These are phyloP conservation scores for Cercospora beticola DNA, from an alignment of 2,329 filamentous ascomycete genomes.

Conservation along the genomic window DNA sequence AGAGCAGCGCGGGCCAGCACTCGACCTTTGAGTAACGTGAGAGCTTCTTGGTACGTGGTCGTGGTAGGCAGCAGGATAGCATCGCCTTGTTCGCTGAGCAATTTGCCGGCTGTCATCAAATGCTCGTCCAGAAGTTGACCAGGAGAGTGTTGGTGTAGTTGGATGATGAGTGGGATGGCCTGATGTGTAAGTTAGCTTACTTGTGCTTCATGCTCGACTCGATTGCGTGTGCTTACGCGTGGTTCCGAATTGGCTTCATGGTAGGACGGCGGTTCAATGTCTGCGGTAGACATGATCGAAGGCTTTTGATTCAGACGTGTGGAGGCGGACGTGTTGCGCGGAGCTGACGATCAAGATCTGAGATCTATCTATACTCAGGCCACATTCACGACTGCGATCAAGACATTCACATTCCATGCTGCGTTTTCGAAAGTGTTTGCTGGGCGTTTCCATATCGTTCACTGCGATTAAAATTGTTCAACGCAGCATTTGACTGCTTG, in stretches of 20 bases:
- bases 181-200: neutral
- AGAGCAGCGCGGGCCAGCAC: slow-evolving; percentile 8
- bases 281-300: neutral
- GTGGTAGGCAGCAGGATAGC: slow-evolving; percentile 12
- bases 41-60: neutral
- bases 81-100: slow-evolving; percentile 2
- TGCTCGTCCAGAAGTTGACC: slow-evolving; percentile 5
- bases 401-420: neutral
- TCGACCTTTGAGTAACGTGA: slow-evolving; percentile 1
- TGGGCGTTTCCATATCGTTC: neutral
- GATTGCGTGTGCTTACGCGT: neutral
- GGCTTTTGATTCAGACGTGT: neutral
- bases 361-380: neutral
- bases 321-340: neutral
- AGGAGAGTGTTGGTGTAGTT: slow-evolving; percentile 11
- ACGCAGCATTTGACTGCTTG: neutral
- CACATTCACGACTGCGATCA: slow-evolving; percentile 2
- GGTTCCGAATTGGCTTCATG: neutral
- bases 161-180: slow-evolving; percentile 15
- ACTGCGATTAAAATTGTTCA: neutral
- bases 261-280: slow-evolving; percentile 3
- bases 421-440: neutral
- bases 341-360: neutral
- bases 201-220: neutral
- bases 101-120: slow-evolving; percentile 6